These are phyloP conservation scores for Nakataea oryzae DNA, from an alignment of 2,329 filamentous ascomycete species.

Conservation along the genomic window DNA sequence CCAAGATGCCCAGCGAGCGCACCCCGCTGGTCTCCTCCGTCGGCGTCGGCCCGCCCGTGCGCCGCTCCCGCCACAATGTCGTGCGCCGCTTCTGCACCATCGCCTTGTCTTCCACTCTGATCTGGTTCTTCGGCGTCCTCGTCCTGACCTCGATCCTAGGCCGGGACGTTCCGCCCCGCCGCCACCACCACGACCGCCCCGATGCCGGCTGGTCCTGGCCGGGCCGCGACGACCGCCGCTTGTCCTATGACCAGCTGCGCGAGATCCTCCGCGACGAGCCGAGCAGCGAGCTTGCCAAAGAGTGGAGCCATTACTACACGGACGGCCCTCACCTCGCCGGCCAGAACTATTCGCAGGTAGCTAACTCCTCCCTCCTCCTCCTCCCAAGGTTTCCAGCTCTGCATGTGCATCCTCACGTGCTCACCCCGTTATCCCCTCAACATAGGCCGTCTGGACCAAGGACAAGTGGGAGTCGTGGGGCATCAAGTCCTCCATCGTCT, in stretches of 20 bases:
- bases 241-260: conserved; percentile 41
- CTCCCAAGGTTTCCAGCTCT: neutral
- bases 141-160: conserved; percentile 25
- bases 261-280: conserved; percentile 49
- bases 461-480: conserved; percentile 66
- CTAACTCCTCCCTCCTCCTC: no score
- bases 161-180: conserved; percentile 15
- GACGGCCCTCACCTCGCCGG: conserved; percentile 66
- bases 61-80: conserved; percentile 47
- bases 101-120: conserved; percentile 41
- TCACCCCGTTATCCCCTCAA: neutral
- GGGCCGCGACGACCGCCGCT: conserved; percentile 15
- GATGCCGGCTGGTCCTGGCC: conserved; percentile 17
- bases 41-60: conserved; percentile 37
- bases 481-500: conserved; percentile 49
- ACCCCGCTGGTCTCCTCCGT: conserved; percentile 60
- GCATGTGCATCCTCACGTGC: neutral
- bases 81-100: conserved; percentile 58
- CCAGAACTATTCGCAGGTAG: conserved; percentile 54
- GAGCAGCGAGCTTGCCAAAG: conserved; percentile 42
- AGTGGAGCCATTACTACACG: conserved; percentile 74
- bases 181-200: conserved; percentile 19
- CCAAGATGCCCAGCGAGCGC: conserved; percentile 39
- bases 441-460: conserved; percentile 60
- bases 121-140: conserved; percentile 38